Evolutionary conservation across 306 rosid genomes (phyloP).

Genomic region (cucumber (Cucumis sativus)): DNA sequence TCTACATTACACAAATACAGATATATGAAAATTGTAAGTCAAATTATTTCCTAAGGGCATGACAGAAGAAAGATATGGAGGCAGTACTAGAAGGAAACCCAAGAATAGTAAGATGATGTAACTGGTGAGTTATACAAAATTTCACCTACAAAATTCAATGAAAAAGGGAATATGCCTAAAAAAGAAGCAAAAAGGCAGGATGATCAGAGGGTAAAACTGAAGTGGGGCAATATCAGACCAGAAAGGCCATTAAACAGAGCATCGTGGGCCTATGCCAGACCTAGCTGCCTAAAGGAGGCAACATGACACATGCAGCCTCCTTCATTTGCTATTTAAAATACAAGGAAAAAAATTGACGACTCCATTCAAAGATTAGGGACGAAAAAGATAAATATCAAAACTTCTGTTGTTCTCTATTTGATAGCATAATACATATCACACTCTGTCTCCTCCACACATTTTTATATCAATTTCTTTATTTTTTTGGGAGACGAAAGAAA

Average conservation of each 20-base stretch:
- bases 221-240: slow-evolving; percentile 31
- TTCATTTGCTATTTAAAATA: not conserved
- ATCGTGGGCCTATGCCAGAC: slow-evolving; percentile 27
- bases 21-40: not conserved
- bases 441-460: slow-evolving; percentile 2
- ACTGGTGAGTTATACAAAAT: slow-evolving; percentile 17
- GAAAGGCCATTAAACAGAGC: slow-evolving; percentile 25
- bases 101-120: slow-evolving; percentile 29
- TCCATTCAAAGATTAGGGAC: slow-evolving; percentile 4
- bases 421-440: not conserved
- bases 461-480: not conserved
- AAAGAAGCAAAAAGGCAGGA: not conserved
- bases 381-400: not conserved
- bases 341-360: not conserved
- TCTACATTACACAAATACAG: not conserved
- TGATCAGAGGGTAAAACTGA: not conserved
- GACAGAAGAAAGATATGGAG: not conserved
- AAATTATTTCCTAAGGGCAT: not conserved
- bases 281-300: slow-evolving; percentile 15
- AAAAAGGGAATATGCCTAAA: slow-evolving; percentile 5
- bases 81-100: not conserved
- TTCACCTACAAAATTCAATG: slow-evolving; percentile 17
- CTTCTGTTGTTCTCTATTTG: not conserved
- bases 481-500: too few relatives aligned
- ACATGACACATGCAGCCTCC: slow-evolving; percentile 22